These are phyloP conservation scores for Ganoderma resinaceum DNA, from an alignment of 1,284 basidiomycete genomes.

Conservation along the genomic window DNA sequence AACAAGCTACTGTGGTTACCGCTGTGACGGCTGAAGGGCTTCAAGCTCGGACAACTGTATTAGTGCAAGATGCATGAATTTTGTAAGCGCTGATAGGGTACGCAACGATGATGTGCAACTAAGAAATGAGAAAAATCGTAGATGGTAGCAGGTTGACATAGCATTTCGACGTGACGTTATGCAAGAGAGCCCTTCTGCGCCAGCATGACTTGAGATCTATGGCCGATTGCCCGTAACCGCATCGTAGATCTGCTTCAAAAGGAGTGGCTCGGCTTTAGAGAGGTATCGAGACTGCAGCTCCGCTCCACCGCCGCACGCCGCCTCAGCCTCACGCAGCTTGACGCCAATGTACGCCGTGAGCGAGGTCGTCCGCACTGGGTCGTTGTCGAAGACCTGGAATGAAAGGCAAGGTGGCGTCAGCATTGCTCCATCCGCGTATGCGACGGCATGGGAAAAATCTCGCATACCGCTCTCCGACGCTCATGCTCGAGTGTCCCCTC, in stretches of 20 bases:
- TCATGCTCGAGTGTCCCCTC: conserved; percentile 74
- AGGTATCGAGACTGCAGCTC: conserved; percentile 67
- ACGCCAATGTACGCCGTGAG: conserved; percentile 65
- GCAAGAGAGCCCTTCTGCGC: conserved; percentile 1
- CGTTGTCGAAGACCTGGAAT: conserved; percentile 66
- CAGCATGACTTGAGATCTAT: not conserved
- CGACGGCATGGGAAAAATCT: not conserved
- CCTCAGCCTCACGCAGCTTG: conserved; percentile 67
- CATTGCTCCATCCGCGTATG: not conserved
- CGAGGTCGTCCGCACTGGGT: conserved; percentile 69
- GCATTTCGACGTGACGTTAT: not conserved
- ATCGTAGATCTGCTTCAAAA: conserved; percentile 72
- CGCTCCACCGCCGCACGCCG: conserved; percentile 57
- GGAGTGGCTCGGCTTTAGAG: conserved; percentile 67
- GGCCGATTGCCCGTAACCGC: conserved; percentile 42
- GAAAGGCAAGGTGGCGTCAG: conserved; percentile 5
- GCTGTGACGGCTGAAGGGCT: not conserved
- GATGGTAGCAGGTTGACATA: not conserved
- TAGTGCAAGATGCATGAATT: not conserved
- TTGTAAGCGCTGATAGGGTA: conserved; percentile 1
- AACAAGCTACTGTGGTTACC: too few relatives aligned
- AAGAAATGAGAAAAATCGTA: not conserved
- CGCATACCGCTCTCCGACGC: conserved; percentile 69
- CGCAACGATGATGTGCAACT: too few relatives aligned
- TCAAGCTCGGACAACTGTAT: not conserved